Evolutionary conservation across 2,329 filamentous ascomycete genomes (phyloP).

Genomic region (Aureobasidium zeae): DNA sequence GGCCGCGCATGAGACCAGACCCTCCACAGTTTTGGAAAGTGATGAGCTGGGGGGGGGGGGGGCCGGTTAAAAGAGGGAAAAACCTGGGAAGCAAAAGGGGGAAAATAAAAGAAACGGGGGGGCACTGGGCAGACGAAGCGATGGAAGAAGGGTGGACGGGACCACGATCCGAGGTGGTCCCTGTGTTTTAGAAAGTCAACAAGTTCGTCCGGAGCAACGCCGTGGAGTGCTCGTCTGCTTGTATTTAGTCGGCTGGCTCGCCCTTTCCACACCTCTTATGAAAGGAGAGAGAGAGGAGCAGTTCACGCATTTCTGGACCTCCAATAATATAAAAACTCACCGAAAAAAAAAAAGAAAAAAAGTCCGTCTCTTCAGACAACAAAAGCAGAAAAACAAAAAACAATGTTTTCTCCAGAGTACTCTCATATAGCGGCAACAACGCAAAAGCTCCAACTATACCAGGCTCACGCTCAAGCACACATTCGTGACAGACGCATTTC

Average conservation of each 20-base stretch:
- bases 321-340: too few species aligned
- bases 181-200: background rate
- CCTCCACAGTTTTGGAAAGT: too few species aligned
- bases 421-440: slow-evolving; percentile 5
- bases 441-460: background rate
- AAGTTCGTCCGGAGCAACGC: slow-evolving; percentile 14
- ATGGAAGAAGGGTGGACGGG: too few species aligned
- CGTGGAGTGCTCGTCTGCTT: slow-evolving; percentile 10
- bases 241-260: slow-evolving; percentile 9
- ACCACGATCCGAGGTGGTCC: too few species aligned
- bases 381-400: background rate
- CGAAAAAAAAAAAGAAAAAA: background rate
- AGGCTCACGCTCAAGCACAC: slow-evolving; percentile 8
- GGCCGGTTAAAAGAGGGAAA: too few species aligned
- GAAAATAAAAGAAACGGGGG: too few species aligned
- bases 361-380: background rate
- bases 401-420: slow-evolving; percentile 11
- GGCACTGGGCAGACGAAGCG: too few species aligned
- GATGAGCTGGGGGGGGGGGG: too few species aligned
- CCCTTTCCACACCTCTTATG: slow-evolving; percentile 1
- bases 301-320: background rate
- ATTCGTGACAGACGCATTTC: slow-evolving; percentile 18
- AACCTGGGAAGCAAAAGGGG: too few species aligned
- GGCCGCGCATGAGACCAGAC: too few species aligned
- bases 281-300: too few species aligned